Conservation (phyloP, 2,329 filamentous ascomycete genomes). For the Hysterium pulicare region DNA sequence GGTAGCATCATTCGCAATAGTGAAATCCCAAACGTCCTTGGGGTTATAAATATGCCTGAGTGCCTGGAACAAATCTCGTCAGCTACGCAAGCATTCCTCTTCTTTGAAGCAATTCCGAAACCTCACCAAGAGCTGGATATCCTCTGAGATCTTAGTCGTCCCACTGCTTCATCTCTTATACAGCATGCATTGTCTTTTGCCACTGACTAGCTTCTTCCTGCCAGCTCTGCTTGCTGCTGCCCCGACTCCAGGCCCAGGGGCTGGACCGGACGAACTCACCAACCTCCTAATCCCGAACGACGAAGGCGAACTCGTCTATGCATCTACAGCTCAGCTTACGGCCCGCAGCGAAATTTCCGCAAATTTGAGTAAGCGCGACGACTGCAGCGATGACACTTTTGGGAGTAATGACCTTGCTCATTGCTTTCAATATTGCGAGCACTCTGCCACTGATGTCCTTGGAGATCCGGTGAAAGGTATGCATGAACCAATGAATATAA, state of each 20-base stretch:
- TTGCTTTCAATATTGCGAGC: constrained; percentile 4
- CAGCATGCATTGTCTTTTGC: neutral
- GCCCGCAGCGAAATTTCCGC: neutral
- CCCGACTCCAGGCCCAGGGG: neutral
- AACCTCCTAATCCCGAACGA: constrained; percentile 3
- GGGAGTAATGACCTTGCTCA: neutral
- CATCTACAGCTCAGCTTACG: neutral
- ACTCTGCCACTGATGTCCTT: neutral
- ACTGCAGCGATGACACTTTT: neutral
- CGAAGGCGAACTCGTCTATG: constrained; percentile 3
- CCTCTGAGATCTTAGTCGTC: neutral
- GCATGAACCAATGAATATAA: neutral
- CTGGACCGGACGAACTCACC: neutral
- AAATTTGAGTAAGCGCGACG: constrained; percentile 2
- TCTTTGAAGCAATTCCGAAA: neutral
- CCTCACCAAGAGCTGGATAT: constrained; percentile 2
- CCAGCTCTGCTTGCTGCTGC: neutral
- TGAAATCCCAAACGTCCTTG: too few relatives aligned
- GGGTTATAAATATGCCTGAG: too few relatives aligned
- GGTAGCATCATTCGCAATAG: too few relatives aligned
- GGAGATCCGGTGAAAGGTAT: constrained; percentile 2
- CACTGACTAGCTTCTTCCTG: constrained; percentile 1
- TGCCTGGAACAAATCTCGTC: too few relatives aligned
- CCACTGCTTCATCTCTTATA: neutral
- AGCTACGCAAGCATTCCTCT: too few relatives aligned